Conservation (phyloP, 805 yeast genomes). For the Yamadazyma ubonensis region DNA sequence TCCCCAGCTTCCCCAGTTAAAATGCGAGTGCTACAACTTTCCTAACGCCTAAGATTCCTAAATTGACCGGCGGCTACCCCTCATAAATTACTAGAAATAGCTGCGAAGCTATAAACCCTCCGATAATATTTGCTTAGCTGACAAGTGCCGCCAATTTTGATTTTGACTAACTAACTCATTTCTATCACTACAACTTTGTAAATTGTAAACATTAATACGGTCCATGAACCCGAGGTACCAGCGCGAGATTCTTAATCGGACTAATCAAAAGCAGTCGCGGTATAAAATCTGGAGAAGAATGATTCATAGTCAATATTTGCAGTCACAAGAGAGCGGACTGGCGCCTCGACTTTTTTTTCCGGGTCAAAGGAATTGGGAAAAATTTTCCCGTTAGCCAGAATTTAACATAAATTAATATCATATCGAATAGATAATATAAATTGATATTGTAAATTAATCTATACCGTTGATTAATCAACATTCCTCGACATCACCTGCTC, state of each 20-base stretch:
- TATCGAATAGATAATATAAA: too few relatives aligned
- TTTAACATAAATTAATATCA: background rate
- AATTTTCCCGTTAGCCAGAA: background rate
- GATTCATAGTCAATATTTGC: constrained; percentile 10
- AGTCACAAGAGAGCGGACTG: constrained; percentile 8
- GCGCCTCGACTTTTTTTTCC: constrained; percentile 3
- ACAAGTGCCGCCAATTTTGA: background rate
- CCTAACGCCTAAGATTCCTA: constrained; percentile 9
- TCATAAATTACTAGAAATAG: constrained; percentile 7
- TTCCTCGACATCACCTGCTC: background rate
- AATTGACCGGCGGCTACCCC: constrained; percentile 10
- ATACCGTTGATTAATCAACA: too few relatives aligned
- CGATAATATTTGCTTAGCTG: constrained; percentile 2
- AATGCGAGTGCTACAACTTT: background rate
- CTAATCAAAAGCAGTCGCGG: too few relatives aligned
- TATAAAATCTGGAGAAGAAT: constrained; percentile 9
- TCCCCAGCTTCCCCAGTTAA: constrained; percentile 4
- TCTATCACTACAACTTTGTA: too few relatives aligned
- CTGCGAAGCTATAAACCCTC: background rate
- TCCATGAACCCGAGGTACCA: constrained; percentile 8
- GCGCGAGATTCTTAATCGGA: too few relatives aligned
- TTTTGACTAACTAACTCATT: too few relatives aligned
- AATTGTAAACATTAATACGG: too few relatives aligned
- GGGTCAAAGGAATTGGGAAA: constrained; percentile 9
- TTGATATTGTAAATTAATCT: too few relatives aligned